Evolutionary conservation across 2,329 filamentous ascomycete species (phyloP).

Genomic region (Teratosphaeriaceae sp.): DNA sequence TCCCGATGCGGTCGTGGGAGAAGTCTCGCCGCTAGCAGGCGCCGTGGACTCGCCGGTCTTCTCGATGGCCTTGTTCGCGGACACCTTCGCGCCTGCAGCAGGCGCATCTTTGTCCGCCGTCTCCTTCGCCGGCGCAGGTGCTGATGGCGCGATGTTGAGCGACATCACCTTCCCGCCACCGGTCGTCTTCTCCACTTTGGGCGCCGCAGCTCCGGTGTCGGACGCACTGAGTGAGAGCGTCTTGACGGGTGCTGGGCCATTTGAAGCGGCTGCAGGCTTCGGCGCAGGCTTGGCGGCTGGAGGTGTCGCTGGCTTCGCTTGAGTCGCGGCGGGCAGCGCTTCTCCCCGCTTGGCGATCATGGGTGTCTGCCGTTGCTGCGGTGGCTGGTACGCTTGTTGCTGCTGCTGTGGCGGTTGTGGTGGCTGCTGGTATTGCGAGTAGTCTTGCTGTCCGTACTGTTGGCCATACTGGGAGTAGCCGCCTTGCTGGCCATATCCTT

Average conservation of each 20-base stretch:
- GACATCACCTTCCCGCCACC: constrained; percentile 65
- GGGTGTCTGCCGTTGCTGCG: constrained; percentile 47
- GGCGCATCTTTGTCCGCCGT: constrained; percentile 40
- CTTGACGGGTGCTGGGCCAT: constrained; percentile 51
- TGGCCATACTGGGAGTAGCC: constrained; percentile 8
- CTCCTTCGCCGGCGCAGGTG: constrained; percentile 46
- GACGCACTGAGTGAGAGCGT: constrained; percentile 51
- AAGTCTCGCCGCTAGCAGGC: constrained; percentile 59
- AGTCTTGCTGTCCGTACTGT: constrained; percentile 17
- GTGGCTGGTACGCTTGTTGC: constrained; percentile 43
- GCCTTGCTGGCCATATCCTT: constrained; percentile 19
- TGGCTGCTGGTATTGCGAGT: constrained; percentile 38
- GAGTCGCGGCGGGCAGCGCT: constrained; percentile 41
- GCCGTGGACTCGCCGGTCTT: constrained; percentile 70
- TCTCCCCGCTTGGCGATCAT: constrained; percentile 58
- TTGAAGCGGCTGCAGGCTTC: constrained; percentile 49
- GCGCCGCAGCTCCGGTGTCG: constrained; percentile 40
- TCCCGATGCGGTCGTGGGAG: constrained; percentile 75
- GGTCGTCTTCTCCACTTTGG: constrained; percentile 47
- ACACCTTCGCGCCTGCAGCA: constrained; percentile 74
- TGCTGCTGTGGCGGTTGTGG: constrained; percentile 36
- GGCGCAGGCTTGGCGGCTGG: constrained; percentile 45
- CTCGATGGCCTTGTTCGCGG: constrained; percentile 82
- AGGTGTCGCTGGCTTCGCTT: constrained; percentile 38
- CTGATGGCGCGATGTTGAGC: constrained; percentile 43